These are phyloP conservation scores for Phytophthora capsici DNA, from an alignment of 352 stramenopile genomes.

Conservation along the genomic window DNA sequence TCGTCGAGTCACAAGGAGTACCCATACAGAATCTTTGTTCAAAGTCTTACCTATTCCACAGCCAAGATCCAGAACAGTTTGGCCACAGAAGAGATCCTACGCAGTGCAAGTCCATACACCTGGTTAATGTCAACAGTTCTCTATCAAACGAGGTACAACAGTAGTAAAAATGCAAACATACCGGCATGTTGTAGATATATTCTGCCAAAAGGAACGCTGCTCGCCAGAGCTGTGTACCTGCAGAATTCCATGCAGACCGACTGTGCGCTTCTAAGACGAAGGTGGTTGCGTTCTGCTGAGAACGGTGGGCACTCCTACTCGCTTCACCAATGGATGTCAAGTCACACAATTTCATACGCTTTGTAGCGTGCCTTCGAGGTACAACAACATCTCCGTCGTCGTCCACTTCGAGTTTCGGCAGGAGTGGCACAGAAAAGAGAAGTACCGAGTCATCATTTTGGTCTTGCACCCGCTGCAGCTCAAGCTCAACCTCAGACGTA, in stretches of 20 bases:
- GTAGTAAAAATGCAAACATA: constrained; percentile 4
- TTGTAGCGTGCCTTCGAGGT: constrained; percentile 25
- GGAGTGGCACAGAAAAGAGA: constrained; percentile 11
- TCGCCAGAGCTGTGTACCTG: constrained; percentile 58
- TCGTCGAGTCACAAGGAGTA: background rate
- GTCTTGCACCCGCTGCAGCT: constrained; percentile 14
- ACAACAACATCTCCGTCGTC: constrained; percentile 35
- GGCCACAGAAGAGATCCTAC: constrained; percentile 36
- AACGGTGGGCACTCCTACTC: too few species aligned
- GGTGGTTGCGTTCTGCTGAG: background rate
- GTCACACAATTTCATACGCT: constrained; percentile 2
- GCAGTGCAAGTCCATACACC: constrained; percentile 2
- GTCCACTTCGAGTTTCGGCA: constrained; percentile 19
- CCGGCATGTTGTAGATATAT: constrained; percentile 43
- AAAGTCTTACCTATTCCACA: constrained; percentile 55
- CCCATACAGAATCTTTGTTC: background rate
- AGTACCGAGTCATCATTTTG: background rate
- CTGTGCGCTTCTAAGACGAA: constrained; percentile 32
- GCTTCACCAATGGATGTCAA: too few species aligned
- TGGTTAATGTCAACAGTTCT: background rate
- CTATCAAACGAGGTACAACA: too few species aligned
- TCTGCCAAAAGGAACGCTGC: constrained; percentile 65
- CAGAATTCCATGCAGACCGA: constrained; percentile 38
- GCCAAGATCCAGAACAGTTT: constrained; percentile 58
- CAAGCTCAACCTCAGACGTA: constrained; percentile 32